A percentile compares a stretch with the other conserved stretches of the same genome.
phyloP scores from a whole-genome alignment of 2,329 filamentous ascomycete genomes.

The Endocalyx cinctus region DNA sequence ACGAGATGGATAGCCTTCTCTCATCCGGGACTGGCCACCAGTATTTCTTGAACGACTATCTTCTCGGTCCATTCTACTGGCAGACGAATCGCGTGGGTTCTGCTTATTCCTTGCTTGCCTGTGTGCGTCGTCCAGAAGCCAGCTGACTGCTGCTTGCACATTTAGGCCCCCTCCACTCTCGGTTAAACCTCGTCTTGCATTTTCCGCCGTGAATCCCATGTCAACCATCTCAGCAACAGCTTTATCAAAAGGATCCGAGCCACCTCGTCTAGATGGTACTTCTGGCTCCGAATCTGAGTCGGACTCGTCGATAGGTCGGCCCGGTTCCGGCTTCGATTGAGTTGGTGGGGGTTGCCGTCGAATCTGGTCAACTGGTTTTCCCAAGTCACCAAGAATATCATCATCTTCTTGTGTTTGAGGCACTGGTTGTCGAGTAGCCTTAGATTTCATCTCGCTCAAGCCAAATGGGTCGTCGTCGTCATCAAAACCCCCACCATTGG shows the following conservation, averaged over 20 bases:
- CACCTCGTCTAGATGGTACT: constrained; percentile 10
- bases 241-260: constrained; percentile 64
- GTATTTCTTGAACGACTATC: constrained; percentile 30
- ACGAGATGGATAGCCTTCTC: constrained; percentile 44
- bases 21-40: constrained; percentile 58
- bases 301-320: constrained; percentile 51
- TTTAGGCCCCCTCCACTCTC: constrained; percentile 76
- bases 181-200: constrained; percentile 72
- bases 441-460: constrained; percentile 57
- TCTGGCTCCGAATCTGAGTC: constrained; percentile 43
- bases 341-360: constrained; percentile 40
- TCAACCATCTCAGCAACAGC: constrained; percentile 87
- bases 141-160: constrained; percentile 82
- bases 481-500: constrained; percentile 34
- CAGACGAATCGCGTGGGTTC: constrained; percentile 44
- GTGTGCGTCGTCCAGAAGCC: constrained; percentile 88
- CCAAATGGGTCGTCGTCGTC: constrained; percentile 86
- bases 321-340: constrained; percentile 43
- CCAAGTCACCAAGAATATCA: constrained; percentile 62
- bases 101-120: constrained; percentile 72
- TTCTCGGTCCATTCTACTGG: constrained; percentile 36
- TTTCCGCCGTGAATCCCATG: constrained; percentile 87
- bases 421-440: constrained; percentile 23
- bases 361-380: constrained; percentile 60
- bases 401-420: constrained; percentile 47